Conservation (phyloP, 495 filamentous ascomycete species). For the Chaetomium cochliodes region DNA sequence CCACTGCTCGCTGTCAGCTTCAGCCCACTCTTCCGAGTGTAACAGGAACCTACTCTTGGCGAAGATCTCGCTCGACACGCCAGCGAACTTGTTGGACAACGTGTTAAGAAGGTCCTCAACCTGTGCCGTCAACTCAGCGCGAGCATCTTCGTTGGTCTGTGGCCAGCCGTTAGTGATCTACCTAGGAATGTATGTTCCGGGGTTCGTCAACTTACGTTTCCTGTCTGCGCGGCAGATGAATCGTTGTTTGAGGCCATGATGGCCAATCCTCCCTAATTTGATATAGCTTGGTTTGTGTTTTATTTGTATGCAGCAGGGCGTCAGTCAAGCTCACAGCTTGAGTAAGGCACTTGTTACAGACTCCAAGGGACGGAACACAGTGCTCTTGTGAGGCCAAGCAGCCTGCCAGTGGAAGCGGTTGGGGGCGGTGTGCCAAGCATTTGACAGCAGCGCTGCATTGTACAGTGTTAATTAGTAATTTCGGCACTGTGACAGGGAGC, state of each 20-base stretch:
- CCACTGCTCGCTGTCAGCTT: constrained; percentile 58
- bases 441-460: background rate
- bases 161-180: background rate
- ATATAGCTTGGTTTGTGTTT: too few species aligned
- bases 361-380: background rate
- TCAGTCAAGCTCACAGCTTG: too few species aligned
- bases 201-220: constrained; percentile 33
- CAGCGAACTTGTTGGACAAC: constrained; percentile 78
- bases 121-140: constrained; percentile 67
- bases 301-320: too few species aligned
- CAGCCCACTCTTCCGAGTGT: background rate
- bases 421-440: background rate
- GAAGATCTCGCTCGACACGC: constrained; percentile 79
- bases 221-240: constrained; percentile 31
- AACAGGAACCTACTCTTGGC: constrained; percentile 68
- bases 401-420: background rate
- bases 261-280: background rate
- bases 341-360: too few species aligned
- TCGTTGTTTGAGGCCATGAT: constrained; percentile 37
- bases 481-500: background rate
- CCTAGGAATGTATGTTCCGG: background rate
- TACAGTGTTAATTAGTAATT: background rate
- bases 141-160: constrained; percentile 42
- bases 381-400: background rate
- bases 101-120: constrained; percentile 84